Conservation (phyloP, 768 basidiomycete species). For the Trametes meyenii region DNA sequence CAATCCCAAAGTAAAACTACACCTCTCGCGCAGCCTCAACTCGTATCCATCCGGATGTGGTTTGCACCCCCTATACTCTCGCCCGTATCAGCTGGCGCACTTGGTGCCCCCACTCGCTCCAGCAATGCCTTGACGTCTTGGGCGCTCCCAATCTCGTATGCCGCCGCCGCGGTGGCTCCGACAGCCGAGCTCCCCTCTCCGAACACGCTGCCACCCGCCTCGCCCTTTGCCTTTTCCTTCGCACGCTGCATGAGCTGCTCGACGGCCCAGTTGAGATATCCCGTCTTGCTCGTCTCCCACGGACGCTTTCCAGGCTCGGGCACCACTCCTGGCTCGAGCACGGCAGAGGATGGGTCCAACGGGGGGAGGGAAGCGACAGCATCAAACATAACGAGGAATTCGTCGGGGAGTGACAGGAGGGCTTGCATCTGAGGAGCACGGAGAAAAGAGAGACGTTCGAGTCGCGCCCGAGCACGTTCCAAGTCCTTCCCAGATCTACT, state of each 20-base stretch:
- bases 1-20: not conserved
- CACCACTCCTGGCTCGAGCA: conserved; percentile 17
- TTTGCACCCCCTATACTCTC: not conserved
- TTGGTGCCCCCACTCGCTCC: conserved; percentile 11
- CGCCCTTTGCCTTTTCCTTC: conserved; percentile 27
- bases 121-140: conserved; percentile 27
- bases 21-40: not conserved
- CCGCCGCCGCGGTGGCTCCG: conserved; percentile 21
- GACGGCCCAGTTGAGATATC: conserved; percentile 80
- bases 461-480: conserved; percentile 47
- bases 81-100: not conserved
- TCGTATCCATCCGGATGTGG: conserved; percentile 9
- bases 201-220: conserved; percentile 14
- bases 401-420: conserved; percentile 43
- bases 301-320: conserved; percentile 67
- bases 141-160: conserved; percentile 24
- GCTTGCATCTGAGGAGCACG: conserved; percentile 42
- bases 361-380: conserved; percentile 52
- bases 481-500: conserved; percentile 50
- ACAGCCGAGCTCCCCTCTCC: conserved; percentile 29
- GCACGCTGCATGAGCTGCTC: conserved; percentile 49
- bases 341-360: conserved; percentile 25
- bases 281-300: conserved; percentile 77
- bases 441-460: conserved; percentile 49
- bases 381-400: conserved; percentile 48